Evolutionary conservation across 2,329 filamentous ascomycete species (phyloP).

Genomic region (Calonectria pseudoreteaudii): DNA sequence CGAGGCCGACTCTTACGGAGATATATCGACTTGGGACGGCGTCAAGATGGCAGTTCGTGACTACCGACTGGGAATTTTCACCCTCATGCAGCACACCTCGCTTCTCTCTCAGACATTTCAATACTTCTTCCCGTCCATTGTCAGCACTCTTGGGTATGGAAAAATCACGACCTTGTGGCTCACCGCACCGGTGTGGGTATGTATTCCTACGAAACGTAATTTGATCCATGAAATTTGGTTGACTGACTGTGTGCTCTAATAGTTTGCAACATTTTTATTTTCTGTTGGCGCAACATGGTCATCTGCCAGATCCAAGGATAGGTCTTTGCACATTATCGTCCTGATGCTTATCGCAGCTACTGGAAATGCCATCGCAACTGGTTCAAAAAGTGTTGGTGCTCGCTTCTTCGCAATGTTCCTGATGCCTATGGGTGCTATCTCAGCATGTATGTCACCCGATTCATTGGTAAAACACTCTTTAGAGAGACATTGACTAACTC

Average conservation of each 20-base stretch:
- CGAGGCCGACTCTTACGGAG: constrained; percentile 54
- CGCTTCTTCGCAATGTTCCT: constrained; percentile 74
- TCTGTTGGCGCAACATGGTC: constrained; percentile 66
- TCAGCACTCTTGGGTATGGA: constrained; percentile 69
- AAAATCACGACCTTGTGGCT: constrained; percentile 66
- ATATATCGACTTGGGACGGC: constrained; percentile 55
- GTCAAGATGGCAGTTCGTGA: constrained; percentile 61
- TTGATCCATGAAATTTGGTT: neutral
- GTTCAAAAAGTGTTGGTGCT: constrained; percentile 60
- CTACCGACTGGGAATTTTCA: constrained; percentile 64
- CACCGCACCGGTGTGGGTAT: constrained; percentile 68
- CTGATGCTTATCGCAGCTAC: constrained; percentile 63
- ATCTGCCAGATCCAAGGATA: constrained; percentile 64
- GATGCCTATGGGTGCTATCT: constrained; percentile 66
- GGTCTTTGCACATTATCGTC: constrained; percentile 66
- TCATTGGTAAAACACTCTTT: too few species aligned
- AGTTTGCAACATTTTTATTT: constrained; percentile 64
- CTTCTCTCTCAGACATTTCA: constrained; percentile 68
- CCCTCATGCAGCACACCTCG: constrained; percentile 65
- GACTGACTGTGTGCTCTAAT: neutral
- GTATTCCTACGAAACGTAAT: constrained; percentile 42
- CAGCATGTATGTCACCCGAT: constrained; percentile 51
- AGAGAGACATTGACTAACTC: too few species aligned
- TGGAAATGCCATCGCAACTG: constrained; percentile 68
- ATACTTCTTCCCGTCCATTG: constrained; percentile 75